Conservation (phyloP, 2,329 filamentous ascomycete genomes). For the Mycosphaerelloides madeirae region DNA sequence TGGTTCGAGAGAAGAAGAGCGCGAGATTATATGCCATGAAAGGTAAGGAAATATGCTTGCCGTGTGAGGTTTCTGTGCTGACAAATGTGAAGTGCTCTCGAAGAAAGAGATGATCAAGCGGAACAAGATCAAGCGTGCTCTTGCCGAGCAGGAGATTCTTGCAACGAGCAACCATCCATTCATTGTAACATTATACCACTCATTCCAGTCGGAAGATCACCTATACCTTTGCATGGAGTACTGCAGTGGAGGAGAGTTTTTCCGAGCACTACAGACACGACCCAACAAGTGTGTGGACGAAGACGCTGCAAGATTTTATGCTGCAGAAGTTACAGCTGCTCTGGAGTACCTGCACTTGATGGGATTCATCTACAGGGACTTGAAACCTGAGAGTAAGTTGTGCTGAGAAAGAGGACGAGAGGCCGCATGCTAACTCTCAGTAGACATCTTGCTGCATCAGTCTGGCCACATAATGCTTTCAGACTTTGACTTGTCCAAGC, state of each 20-base stretch:
- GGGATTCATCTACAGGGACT: slow-evolving; percentile 97
- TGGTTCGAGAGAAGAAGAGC: slow-evolving; percentile 97
- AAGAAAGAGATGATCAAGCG: slow-evolving; percentile 99
- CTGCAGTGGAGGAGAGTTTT: slow-evolving; percentile 97
- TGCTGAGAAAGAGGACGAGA: background rate
- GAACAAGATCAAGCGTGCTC: slow-evolving; percentile 98
- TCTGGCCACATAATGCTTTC: slow-evolving; percentile 99
- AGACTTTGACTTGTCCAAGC: slow-evolving; percentile 96
- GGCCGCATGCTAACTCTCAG: slow-evolving; percentile 33
- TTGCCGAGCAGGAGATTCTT: slow-evolving; percentile 96
- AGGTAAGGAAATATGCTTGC: slow-evolving; percentile 53
- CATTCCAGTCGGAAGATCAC: slow-evolving; percentile 98
- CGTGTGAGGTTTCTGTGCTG: background rate
- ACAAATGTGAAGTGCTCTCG: slow-evolving; percentile 67
- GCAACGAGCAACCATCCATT: slow-evolving; percentile 98
- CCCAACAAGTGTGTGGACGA: slow-evolving; percentile 97
- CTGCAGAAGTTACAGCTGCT: slow-evolving; percentile 92
- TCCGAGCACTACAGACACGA: slow-evolving; percentile 89
- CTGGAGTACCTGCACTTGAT: slow-evolving; percentile 96
- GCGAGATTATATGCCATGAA: slow-evolving; percentile 96
- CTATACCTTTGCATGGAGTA: slow-evolving; percentile 99
- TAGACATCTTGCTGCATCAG: slow-evolving; percentile 94
- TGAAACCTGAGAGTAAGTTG: slow-evolving; percentile 89
- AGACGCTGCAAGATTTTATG: slow-evolving; percentile 95
- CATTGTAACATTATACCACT: slow-evolving; percentile 97